These are phyloP conservation scores for Raphanus hybrid DNA, from an alignment of 441 rosid genomes.

Conservation along the genomic window DNA sequence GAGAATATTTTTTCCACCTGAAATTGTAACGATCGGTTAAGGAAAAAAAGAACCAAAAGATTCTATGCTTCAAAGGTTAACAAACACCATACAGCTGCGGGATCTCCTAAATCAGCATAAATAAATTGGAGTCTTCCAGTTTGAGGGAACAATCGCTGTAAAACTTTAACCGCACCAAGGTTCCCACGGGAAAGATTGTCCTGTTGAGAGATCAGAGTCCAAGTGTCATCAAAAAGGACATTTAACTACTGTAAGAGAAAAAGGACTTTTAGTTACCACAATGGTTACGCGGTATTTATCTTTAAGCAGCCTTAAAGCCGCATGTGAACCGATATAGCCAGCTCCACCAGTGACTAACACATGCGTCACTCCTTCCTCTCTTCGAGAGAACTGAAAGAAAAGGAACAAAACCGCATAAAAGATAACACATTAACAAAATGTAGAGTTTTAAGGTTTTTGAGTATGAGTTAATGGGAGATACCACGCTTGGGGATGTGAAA, in stretches of 20 bases:
- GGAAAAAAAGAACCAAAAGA: not conserved
- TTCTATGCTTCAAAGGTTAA: slow-evolving; percentile 2
- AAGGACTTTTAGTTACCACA: slow-evolving; percentile 52
- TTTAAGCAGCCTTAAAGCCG: slow-evolving; percentile 74
- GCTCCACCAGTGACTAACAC: slow-evolving; percentile 97
- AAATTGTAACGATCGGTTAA: slow-evolving; percentile 21
- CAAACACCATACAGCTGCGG: slow-evolving; percentile 61
- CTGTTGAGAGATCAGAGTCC: slow-evolving; percentile 45
- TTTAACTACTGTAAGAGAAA: not conserved
- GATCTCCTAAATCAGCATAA: slow-evolving; percentile 85
- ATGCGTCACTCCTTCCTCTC: slow-evolving; percentile 76
- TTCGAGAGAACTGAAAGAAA: slow-evolving; percentile 61
- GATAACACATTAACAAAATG: not conserved
- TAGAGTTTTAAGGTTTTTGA: not conserved
- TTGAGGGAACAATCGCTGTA: slow-evolving; percentile 82
- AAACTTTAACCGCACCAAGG: slow-evolving; percentile 78
- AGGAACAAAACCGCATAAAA: not conserved
- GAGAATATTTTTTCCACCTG: slow-evolving; percentile 59
- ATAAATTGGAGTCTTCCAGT: slow-evolving; percentile 93
- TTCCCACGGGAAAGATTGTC: slow-evolving; percentile 98
- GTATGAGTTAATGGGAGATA: slow-evolving; percentile 37
- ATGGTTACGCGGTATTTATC: slow-evolving; percentile 82
- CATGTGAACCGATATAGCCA: slow-evolving; percentile 96
- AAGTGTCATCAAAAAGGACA: not conserved
- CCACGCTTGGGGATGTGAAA: slow-evolving; percentile 70